Base-by-base conservation (phyloP, 2,329 filamentous ascomycete species). In the Cyphellophora europaea region DNA sequence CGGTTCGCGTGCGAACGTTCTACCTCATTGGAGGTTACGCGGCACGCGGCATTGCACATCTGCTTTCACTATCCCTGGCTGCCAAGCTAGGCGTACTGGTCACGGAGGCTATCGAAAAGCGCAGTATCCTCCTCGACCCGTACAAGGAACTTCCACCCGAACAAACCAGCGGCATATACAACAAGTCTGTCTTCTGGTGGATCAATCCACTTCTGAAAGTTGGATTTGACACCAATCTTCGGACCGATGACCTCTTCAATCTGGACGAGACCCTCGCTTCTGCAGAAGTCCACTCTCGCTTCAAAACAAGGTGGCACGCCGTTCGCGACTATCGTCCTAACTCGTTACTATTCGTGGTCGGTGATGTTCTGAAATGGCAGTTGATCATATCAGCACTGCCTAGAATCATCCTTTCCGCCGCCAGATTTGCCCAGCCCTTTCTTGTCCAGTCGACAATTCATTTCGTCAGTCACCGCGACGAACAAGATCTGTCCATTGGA, bases 131-230 rank as follows among this genome's bases (percentile, higher is more conserved):
- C 3, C 51, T 57, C 11, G 41, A 51, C 3, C 52, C 58, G 15
- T 66, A 61, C 30, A 50, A 53, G 1, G 41, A 48, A 2, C 61
- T 57, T 27, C 67, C 71, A 1, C 62, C 59, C 0, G 73, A 77
- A 46, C 63, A 63, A 3, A 72, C 65, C 2, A 67, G 63, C 30
- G 62, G 69, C 3, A 53, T 70, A n/a, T 66, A 66, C 42, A 71
- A 58, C 40, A 56, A 58, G 28, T 53, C 52, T 0, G 52, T 71
- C 10, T 74, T 74, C 46, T 66, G 60, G 56, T 75, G 71, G 71
- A 50, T 74, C 32, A 72, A 67, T 38, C 58, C 61, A 2, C 49
- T 77, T 5, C 65, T 77, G 27, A 57, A 57, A 16, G 52, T 54
- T 11, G 70, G 71, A 1, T 72, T 63, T 52, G 59, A 51, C 4